These are phyloP conservation scores for Ogataea paradorogensis DNA, from an alignment of 805 yeast species.

Conservation along the genomic window DNA sequence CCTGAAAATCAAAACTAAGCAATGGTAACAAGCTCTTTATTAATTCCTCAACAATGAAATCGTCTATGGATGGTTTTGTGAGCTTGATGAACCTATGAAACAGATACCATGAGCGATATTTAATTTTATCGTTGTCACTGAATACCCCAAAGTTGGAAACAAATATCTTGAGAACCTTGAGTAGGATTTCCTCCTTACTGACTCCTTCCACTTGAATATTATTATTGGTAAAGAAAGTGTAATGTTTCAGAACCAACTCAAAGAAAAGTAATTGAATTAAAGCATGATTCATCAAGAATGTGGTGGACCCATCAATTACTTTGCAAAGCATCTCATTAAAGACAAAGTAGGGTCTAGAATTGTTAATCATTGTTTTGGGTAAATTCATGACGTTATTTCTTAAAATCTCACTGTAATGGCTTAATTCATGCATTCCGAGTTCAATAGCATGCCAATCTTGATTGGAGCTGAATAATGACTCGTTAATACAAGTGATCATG, in stretches of 20 bases:
- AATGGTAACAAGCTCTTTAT: conserved; percentile 61
- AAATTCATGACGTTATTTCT: conserved; percentile 73
- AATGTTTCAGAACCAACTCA: conserved; percentile 81
- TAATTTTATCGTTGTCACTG: conserved; percentile 67
- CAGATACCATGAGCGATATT: conserved; percentile 85
- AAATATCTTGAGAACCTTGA: conserved; percentile 70
- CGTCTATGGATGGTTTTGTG: conserved; percentile 63
- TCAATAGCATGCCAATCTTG: conserved; percentile 80
- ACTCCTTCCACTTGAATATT: conserved; percentile 38
- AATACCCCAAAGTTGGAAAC: conserved; percentile 80
- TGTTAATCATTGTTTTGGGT: conserved; percentile 61
- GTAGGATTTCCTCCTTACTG: conserved; percentile 49
- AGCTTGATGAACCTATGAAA: conserved; percentile 79
- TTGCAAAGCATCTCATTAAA: conserved; percentile 60
- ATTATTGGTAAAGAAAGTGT: conserved; percentile 52
- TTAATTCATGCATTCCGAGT: conserved; percentile 79
- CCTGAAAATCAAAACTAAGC: conserved; percentile 58
- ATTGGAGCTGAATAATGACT: conserved; percentile 28
- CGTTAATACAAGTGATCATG: conserved; percentile 47
- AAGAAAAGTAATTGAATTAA: conserved; percentile 76
- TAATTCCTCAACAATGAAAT: conserved; percentile 49
- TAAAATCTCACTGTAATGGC: conserved; percentile 73
- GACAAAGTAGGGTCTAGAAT: conserved; percentile 61
- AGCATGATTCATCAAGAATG: conserved; percentile 64
- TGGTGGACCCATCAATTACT: conserved; percentile 34